These are phyloP conservation scores for Podila epigama DNA, from an alignment of 192 early-diverging fungal species.

Conservation along the genomic window DNA sequence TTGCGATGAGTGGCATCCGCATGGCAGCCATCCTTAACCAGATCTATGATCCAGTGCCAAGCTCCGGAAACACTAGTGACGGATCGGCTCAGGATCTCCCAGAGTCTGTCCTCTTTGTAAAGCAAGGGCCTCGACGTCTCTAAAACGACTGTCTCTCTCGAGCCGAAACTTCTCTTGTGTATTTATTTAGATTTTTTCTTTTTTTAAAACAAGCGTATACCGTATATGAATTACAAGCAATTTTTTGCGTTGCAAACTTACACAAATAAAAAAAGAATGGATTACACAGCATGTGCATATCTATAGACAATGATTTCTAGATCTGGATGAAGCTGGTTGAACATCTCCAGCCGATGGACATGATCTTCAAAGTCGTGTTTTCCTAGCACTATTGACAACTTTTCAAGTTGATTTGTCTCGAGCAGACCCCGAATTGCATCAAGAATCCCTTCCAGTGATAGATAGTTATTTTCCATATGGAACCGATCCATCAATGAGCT, in stretches of 20 bases:
- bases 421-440: slow-evolving; percentile 37
- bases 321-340: not conserved
- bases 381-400: slow-evolving; percentile 36
- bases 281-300: not conserved
- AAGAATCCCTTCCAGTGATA: slow-evolving; percentile 40
- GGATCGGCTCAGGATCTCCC: no score
- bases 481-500: slow-evolving; percentile 34
- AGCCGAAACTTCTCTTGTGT: not conserved
- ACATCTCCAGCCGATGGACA: not conserved
- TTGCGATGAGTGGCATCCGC: slow-evolving; percentile 52
- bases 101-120: not conserved
- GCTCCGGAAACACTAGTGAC: not conserved
- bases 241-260: not conserved
- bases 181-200: not conserved
- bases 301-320: not conserved
- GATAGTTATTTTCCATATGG: slow-evolving; percentile 35
- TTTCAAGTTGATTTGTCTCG: slow-evolving; percentile 30
- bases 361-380: slow-evolving; percentile 35
- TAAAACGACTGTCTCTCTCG: not conserved
- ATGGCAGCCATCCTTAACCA: slow-evolving; percentile 55
- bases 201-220: no score
- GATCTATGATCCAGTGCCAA: slow-evolving; percentile 41
- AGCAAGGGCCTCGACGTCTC: not conserved
- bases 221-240: not conserved
- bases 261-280: not conserved